Percentiles rank a stretch among this genome's conserved stretches.
These are phyloP conservation scores for Saccharomycopsis hybrid DNA, from an alignment of 1,139 yeast genomes.

Conservation along the genomic window DNA sequence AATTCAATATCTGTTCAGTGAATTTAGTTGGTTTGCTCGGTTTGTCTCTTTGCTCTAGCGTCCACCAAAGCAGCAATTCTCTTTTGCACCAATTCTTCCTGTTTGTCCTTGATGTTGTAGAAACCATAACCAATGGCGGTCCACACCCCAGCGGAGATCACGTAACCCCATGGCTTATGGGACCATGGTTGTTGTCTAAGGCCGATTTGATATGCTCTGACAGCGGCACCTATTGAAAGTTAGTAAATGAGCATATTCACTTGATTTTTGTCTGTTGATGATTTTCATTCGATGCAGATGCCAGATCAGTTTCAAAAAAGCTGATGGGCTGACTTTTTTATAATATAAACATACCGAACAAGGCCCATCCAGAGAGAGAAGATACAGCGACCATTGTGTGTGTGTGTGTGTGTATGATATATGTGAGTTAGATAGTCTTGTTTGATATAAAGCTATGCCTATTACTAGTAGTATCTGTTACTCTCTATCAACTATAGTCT, in stretches of 20 bases:
- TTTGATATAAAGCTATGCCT: too few species aligned
- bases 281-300: not conserved
- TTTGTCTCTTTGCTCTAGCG: slow-evolving; percentile 28
- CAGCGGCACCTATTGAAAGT: slow-evolving; percentile 29
- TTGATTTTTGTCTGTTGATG: not conserved
- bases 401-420: not conserved
- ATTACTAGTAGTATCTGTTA: too few species aligned
- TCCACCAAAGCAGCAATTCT: slow-evolving; percentile 32
- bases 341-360: slow-evolving; percentile 28
- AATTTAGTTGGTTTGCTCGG: not conserved
- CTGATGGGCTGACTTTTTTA: not conserved
- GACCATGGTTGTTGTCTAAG: slow-evolving; percentile 33
- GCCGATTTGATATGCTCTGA: slow-evolving; percentile 37
- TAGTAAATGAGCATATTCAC: not conserved
- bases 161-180: slow-evolving; percentile 32
- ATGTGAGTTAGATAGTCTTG: not conserved
- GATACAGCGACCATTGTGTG: slow-evolving; percentile 20
- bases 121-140: slow-evolving; percentile 34
- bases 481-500: too few species aligned
- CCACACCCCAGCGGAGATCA: slow-evolving; percentile 36
- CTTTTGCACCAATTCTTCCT: slow-evolving; percentile 31
- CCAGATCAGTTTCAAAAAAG: not conserved
- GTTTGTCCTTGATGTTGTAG: slow-evolving; percentile 32
- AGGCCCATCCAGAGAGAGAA: slow-evolving; percentile 31
- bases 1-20: too few species aligned